Percentiles rank a stretch among this genome's conserved stretches.
These are phyloP conservation scores for Podospora pseudocomata DNA, from an alignment of 495 filamentous ascomycete genomes.

Conservation along the genomic window DNA sequence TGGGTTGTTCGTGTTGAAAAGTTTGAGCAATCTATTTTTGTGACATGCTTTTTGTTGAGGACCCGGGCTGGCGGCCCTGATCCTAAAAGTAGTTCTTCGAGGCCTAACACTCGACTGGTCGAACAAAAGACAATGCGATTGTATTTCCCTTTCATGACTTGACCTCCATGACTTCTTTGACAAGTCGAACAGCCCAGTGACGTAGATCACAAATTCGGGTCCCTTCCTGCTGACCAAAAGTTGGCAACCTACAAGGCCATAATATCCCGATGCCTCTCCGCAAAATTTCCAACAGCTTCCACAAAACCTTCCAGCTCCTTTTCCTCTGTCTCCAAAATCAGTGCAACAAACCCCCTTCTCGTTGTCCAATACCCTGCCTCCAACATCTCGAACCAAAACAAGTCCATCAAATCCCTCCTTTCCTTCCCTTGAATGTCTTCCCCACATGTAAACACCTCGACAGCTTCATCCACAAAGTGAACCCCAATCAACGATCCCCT, in stretches of 20 bases:
- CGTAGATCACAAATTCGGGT: too few relatives aligned
- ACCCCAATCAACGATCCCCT: slow-evolving; percentile 44
- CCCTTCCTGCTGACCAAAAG: neutral
- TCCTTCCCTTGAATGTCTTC: slow-evolving; percentile 27
- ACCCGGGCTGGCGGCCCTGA: too few relatives aligned
- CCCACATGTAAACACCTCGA: slow-evolving; percentile 22
- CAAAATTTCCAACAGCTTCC: slow-evolving; percentile 28
- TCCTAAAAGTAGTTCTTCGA: too few relatives aligned
- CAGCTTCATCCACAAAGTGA: slow-evolving; percentile 35
- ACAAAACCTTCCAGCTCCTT: slow-evolving; percentile 43
- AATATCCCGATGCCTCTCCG: slow-evolving; percentile 22
- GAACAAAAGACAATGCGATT: too few relatives aligned
- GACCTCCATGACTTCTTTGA: too few relatives aligned
- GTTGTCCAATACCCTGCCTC: slow-evolving; percentile 48
- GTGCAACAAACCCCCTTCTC: slow-evolving; percentile 39
- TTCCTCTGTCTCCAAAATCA: slow-evolving; percentile 41
- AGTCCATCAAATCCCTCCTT: slow-evolving; percentile 35
- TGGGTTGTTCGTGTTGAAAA: too few relatives aligned
- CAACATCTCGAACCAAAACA: slow-evolving; percentile 52
- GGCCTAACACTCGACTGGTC: too few relatives aligned
- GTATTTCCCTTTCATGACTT: too few relatives aligned
- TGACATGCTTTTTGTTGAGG: too few relatives aligned
- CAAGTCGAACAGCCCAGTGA: too few relatives aligned
- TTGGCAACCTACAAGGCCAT: slow-evolving; percentile 11
- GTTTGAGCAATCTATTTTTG: too few relatives aligned